A percentile compares a stretch with the other conserved stretches of the same genome.
Conservation (phyloP, 73 alveolate species). For the Blepharisma japonicum region DNA sequence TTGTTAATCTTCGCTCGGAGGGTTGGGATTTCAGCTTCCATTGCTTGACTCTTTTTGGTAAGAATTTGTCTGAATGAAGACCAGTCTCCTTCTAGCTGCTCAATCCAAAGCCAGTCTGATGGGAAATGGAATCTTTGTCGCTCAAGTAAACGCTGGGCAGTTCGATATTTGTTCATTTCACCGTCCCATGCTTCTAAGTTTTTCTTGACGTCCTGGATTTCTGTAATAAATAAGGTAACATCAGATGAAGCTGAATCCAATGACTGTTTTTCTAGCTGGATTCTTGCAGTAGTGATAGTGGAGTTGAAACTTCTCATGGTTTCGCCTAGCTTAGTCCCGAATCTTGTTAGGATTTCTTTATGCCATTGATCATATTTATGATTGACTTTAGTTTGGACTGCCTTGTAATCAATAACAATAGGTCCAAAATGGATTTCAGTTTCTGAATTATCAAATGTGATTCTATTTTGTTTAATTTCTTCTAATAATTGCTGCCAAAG, state of each 20-base stretch:
- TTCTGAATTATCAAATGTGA: conserved; percentile 89
- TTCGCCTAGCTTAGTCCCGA: conserved; percentile 86
- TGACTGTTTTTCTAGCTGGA: conserved; percentile 67
- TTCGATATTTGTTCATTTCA: conserved; percentile 45
- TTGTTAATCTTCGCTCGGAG: conserved; percentile 67
- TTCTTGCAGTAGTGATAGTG: conserved; percentile 72
- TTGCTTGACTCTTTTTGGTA: conserved; percentile 66
- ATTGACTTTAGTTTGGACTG: conserved; percentile 90
- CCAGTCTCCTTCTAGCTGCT: conserved; percentile 96
- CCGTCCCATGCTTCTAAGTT: conserved; percentile 49
- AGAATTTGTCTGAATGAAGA: conserved; percentile 72
- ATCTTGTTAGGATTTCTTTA: conserved; percentile 85
- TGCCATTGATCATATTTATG: conserved; percentile 98
- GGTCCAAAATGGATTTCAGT: conserved; percentile 95
- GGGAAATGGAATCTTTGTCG: conserved; percentile 82
- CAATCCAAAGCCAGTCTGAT: conserved; percentile 85
- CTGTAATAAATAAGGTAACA: conserved; percentile 93
- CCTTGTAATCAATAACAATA: conserved; percentile 88
- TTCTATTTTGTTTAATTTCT: conserved; percentile 87
- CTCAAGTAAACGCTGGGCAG: conserved; percentile 80
- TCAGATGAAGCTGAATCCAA: conserved; percentile 82
- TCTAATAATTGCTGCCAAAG: conserved; percentile 92
- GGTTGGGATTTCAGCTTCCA: conserved; percentile 89
- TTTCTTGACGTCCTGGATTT: conserved; percentile 74
- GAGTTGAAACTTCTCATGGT: conserved; percentile 74